phyloP scores from a whole-genome alignment of 148 eudicot species.

The Cornus suecica region DNA sequence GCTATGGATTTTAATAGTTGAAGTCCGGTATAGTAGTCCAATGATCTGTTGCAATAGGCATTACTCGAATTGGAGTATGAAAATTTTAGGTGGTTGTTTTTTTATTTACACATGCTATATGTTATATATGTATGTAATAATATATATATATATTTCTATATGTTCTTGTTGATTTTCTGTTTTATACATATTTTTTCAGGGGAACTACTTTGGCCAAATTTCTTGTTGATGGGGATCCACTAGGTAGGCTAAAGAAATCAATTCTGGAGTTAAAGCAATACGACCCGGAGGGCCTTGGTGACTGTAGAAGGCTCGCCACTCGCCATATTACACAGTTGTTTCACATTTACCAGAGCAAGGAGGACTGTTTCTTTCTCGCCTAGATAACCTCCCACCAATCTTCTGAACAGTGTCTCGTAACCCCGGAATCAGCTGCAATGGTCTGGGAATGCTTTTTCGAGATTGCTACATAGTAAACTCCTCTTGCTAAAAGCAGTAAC shows the following conservation, averaged over 20 bases:
- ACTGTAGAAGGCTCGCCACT: conserved; percentile 27
- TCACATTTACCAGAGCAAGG: conserved; percentile 29
- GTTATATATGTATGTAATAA: too few species aligned
- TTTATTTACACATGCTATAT: too few species aligned
- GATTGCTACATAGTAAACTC: not conserved
- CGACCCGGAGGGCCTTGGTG: conserved; percentile 14
- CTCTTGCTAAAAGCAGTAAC: too few species aligned
- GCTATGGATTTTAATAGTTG: not conserved
- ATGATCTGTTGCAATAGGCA: not conserved
- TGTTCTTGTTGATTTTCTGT: not conserved
- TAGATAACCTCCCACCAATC: not conserved
- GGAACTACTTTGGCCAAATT: conserved; percentile 28
- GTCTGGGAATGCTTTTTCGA: not conserved
- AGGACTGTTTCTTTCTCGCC: conserved; percentile 27
- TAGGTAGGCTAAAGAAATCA: conserved; percentile 26
- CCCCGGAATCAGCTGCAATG: not conserved
- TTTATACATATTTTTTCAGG: conserved; percentile 20
- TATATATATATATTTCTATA: too few species aligned
- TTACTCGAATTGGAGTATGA: too few species aligned
- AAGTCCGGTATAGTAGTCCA: not conserved
- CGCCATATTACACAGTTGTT: conserved; percentile 23
- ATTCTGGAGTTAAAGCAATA: conserved; percentile 26
- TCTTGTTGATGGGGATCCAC: conserved; percentile 29
- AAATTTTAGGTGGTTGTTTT: not conserved
- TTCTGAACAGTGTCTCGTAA: not conserved